These are phyloP conservation scores for Ogataea paradorogensis DNA, from an alignment of 805 yeast species.

Conservation along the genomic window DNA sequence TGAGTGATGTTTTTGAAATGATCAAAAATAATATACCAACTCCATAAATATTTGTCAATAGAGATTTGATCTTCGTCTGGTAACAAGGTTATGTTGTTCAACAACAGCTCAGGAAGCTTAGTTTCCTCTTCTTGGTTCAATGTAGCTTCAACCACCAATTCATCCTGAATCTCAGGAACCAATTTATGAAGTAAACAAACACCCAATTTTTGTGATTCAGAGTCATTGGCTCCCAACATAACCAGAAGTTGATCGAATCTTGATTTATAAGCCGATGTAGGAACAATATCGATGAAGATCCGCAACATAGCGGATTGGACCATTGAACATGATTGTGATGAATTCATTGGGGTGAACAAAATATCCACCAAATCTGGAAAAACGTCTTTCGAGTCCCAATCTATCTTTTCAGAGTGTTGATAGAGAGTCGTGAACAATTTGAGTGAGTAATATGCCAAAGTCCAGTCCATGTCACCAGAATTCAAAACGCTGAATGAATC, in stretches of 20 bases:
- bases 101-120: conserved; percentile 40
- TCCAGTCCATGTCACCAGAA: conserved; percentile 27
- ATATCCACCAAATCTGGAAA: conserved; percentile 44
- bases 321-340: conserved; percentile 33
- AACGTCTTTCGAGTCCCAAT: conserved; percentile 39
- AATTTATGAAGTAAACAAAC: conserved; percentile 38
- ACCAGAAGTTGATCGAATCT: conserved; percentile 37
- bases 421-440: conserved; percentile 38
- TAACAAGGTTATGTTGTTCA: conserved; percentile 36
- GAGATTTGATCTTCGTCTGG: conserved; percentile 37
- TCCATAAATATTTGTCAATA: conserved; percentile 51
- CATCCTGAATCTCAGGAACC: conserved; percentile 51
- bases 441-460: conserved; percentile 47
- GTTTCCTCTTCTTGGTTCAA: conserved; percentile 40
- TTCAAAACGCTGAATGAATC: conserved; percentile 44
- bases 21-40: conserved; percentile 62
- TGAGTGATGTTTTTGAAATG: conserved; percentile 66
- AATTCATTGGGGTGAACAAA: conserved; percentile 23
- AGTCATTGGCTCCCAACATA: conserved; percentile 27
- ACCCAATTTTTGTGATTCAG: conserved; percentile 44
- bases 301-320: conserved; percentile 35
- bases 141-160: conserved; percentile 59
- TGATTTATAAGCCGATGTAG: conserved; percentile 31
- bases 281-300: conserved; percentile 22
- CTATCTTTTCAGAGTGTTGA: conserved; percentile 29